A percentile compares a stretch with the other conserved stretches of the same genome.
Evolutionary conservation across 176 grass and related monocot species (phyloP).

Genomic region (Cenchrus americanus): DNA sequence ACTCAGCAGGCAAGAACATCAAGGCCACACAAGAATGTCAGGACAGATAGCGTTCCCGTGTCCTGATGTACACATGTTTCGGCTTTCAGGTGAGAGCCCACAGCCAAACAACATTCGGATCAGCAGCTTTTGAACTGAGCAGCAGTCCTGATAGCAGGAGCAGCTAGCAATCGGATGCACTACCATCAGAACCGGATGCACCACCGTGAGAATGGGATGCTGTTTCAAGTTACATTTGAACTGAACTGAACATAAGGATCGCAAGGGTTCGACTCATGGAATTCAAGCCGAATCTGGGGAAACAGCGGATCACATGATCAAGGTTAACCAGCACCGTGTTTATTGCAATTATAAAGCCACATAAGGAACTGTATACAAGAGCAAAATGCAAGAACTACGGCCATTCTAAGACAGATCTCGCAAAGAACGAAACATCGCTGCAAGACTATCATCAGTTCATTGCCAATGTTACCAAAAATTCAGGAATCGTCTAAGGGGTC

Average conservation of each 20-base stretch:
- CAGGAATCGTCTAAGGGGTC: conserved; percentile 49
- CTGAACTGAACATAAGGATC: no score
- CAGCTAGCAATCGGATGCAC: not conserved
- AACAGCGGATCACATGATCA: not conserved
- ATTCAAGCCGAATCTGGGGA: not conserved
- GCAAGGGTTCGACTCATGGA: not conserved
- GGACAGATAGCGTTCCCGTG: not conserved
- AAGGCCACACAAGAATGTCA: not conserved
- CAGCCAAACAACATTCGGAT: conserved; percentile 11
- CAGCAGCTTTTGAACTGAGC: not conserved
- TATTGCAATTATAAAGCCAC: not conserved
- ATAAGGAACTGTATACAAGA: not conserved
- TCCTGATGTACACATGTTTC: conserved; percentile 18
- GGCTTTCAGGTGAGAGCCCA: conserved; percentile 21
- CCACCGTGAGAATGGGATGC: not conserved
- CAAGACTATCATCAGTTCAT: conserved; percentile 36
- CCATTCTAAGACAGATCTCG: not conserved
- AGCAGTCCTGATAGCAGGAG: not conserved
- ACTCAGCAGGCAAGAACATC: not conserved
- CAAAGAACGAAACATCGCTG: not conserved
- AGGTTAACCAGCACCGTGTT: not conserved
- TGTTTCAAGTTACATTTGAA: not conserved
- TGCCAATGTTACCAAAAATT: conserved; percentile 44
- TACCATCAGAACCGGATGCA: not conserved
- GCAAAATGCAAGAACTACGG: not conserved